Percentiles rank a stretch among this genome's conserved stretches.
phyloP scores from a whole-genome alignment of 352 stramenopile species.

The Globisporangium echinulatum region DNA sequence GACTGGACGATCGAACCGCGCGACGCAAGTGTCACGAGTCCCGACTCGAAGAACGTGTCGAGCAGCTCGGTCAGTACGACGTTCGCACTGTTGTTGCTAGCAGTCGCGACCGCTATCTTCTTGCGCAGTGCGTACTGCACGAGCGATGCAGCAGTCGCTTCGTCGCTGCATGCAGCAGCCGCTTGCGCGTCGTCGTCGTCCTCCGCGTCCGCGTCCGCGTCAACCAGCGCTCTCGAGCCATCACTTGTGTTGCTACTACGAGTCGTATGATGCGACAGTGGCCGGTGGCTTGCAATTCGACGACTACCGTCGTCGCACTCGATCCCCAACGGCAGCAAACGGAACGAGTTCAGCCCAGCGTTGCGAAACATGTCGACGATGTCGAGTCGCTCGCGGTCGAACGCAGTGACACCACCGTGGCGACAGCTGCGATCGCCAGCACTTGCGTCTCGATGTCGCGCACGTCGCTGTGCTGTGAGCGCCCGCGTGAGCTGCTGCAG shows the following conservation, averaged over 20 bases:
- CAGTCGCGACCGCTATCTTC: slow-evolving; percentile 9
- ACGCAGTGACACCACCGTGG: no score
- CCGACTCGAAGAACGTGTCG: slow-evolving; percentile 55
- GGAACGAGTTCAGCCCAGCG: slow-evolving; percentile 38
- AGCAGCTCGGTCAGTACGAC: slow-evolving; percentile 31
- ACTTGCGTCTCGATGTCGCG: no score
- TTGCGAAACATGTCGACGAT: slow-evolving; percentile 46
- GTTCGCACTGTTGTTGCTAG: not conserved
- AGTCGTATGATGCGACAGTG: no score
- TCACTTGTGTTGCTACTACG: not conserved
- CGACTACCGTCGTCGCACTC: slow-evolving; percentile 19
- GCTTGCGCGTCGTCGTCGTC: slow-evolving; percentile 9
- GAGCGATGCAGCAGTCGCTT: slow-evolving; percentile 29
- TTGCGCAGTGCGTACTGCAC: slow-evolving; percentile 37
- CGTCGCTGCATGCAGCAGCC: slow-evolving; percentile 20
- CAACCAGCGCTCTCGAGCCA: not conserved
- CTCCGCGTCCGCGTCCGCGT: not conserved
- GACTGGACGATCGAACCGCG: slow-evolving; percentile 26
- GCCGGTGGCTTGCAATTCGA: not conserved
- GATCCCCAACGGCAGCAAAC: slow-evolving; percentile 23
- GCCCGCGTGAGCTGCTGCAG: slow-evolving; percentile 25
- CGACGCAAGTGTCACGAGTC: slow-evolving; percentile 30
- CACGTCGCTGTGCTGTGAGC: not conserved
- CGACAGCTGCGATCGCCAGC: not conserved
- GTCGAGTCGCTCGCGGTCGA: slow-evolving; percentile 8